Evolutionary conservation across 768 basidiomycete genomes (phyloP).

Genomic region (Royoungia palumana): DNA sequence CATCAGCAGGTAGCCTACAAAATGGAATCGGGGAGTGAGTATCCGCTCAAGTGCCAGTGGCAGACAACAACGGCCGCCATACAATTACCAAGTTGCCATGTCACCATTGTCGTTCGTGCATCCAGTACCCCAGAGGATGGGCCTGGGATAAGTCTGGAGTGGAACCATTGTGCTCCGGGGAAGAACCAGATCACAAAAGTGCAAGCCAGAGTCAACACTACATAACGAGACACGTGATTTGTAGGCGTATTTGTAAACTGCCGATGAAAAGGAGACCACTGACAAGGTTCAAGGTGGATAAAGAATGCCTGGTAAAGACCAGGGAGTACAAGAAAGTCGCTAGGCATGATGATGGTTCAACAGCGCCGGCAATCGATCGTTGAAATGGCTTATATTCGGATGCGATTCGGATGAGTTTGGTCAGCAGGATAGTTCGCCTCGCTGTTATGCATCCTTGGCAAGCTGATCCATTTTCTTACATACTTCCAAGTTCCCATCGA

Average conservation of each 20-base stretch:
- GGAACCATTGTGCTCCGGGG: slow-evolving; percentile 66
- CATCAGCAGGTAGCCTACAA: slow-evolving; percentile 57
- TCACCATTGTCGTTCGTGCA: slow-evolving; percentile 52
- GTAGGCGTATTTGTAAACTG: slow-evolving; percentile 5
- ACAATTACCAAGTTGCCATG: slow-evolving; percentile 72
- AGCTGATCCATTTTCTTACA: too few species aligned
- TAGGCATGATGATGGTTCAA: slow-evolving; percentile 10
- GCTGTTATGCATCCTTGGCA: too few species aligned
- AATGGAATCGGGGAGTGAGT: neutral
- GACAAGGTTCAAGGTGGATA: slow-evolving; percentile 64
- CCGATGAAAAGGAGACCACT: slow-evolving; percentile 7
- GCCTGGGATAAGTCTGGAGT: slow-evolving; percentile 57
- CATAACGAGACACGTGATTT: slow-evolving; percentile 4
- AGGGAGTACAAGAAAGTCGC: slow-evolving; percentile 52
- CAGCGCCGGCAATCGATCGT: too few species aligned
- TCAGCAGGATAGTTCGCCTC: too few species aligned
- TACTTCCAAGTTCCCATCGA: too few species aligned
- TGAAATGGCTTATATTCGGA: too few species aligned
- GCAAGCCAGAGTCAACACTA: slow-evolving; percentile 48
- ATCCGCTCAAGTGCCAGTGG: neutral
- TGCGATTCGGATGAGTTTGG: too few species aligned
- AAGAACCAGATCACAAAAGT: slow-evolving; percentile 51
- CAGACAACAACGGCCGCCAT: slow-evolving; percentile 14
- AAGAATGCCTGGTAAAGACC: slow-evolving; percentile 63
- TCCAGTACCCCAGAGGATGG: slow-evolving; percentile 36